Percentiles rank a stretch among this genome's conserved stretches.
phyloP scores from a whole-genome alignment of 78 protist genomes.

The Dictyostelium discoideum region DNA sequence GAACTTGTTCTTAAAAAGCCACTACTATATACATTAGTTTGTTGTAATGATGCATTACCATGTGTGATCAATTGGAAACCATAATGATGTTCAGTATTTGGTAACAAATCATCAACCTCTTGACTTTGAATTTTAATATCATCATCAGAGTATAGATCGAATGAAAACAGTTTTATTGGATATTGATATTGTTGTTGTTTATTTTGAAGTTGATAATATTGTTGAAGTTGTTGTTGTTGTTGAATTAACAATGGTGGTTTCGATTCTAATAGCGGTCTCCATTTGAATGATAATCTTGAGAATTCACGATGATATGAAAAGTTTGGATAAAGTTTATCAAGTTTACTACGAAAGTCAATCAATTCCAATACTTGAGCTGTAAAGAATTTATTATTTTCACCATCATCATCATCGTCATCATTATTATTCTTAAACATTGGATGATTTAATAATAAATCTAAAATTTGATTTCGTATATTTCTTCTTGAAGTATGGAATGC shows the following conservation, averaged over 20 bases:
- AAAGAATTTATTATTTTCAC: background rate
- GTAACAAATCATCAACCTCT: slow-evolving; percentile 59
- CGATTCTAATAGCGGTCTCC: slow-evolving; percentile 44
- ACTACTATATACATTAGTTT: slow-evolving; percentile 41
- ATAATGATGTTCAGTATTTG: slow-evolving; percentile 57
- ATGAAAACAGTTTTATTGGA: background rate
- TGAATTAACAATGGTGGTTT: slow-evolving; percentile 46
- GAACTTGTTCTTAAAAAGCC: slow-evolving; percentile 31
- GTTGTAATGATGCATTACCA: slow-evolving; percentile 14
- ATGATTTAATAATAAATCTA: slow-evolving; percentile 30
- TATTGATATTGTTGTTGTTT: slow-evolving; percentile 20
- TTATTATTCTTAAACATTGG: slow-evolving; percentile 12
- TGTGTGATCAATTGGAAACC: slow-evolving; percentile 65
- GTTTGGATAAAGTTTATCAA: slow-evolving; percentile 56
- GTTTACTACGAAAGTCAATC: slow-evolving; percentile 13
- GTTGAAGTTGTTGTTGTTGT: slow-evolving; percentile 57
- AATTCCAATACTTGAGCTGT: background rate
- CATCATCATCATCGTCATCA: background rate
- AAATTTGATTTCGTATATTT: slow-evolving; percentile 14
- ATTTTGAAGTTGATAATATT: background rate
- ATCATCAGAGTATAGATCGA: slow-evolving; percentile 19
- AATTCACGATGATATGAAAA: slow-evolving; percentile 48
- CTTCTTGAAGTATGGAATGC: slow-evolving; percentile 51
- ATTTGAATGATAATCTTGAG: slow-evolving; percentile 57
- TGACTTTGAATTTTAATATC: slow-evolving; percentile 49